phyloP scores from a whole-genome alignment of 23 red algal genomes.

The Gracilariopsis chorda region DNA sequence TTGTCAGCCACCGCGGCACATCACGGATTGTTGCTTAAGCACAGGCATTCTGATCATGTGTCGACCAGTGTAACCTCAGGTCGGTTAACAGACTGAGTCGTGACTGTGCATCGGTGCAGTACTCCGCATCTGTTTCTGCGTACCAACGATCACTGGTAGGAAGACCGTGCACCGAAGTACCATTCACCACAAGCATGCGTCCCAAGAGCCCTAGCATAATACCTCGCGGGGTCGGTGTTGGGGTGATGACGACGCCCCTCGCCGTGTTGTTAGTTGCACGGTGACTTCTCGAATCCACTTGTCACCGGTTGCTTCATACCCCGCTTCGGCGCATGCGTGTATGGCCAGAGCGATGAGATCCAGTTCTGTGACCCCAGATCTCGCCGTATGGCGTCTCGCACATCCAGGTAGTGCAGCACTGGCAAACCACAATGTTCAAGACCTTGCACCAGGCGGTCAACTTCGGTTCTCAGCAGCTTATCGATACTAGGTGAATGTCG shows the following conservation, averaged over 20 bases:
- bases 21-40: not conserved
- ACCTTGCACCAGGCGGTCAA: not conserved
- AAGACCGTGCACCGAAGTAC: not conserved
- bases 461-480: not conserved
- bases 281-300: constrained; percentile 35
- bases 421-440: not conserved
- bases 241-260: not conserved
- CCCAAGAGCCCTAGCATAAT: not conserved
- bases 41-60: constrained; percentile 5
- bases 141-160: not conserved
- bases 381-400: not conserved
- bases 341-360: constrained; percentile 10
- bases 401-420: not conserved
- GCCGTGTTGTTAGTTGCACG: not conserved
- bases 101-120: constrained; percentile 16
- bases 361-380: not conserved
- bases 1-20: not conserved
- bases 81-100: not conserved
- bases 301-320: not conserved
- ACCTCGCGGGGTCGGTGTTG: not conserved
- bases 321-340: not conserved
- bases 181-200: not conserved
- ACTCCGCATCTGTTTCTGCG: not conserved
- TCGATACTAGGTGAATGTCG: not conserved
- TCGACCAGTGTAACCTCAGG: not conserved